Conservation (phyloP, 257 asterid species). For the Solanum piurae region DNA sequence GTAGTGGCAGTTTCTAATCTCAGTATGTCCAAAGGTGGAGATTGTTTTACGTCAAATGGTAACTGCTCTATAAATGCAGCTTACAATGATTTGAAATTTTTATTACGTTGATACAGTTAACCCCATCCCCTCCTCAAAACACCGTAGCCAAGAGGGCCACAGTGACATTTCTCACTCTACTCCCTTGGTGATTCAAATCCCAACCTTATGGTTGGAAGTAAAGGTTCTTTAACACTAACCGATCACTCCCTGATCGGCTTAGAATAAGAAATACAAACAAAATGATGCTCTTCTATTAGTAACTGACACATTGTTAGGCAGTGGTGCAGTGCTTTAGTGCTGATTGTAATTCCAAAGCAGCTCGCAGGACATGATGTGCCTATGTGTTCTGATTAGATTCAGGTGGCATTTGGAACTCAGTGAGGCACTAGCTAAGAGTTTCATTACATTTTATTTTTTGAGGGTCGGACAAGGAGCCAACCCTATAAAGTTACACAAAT, state of each 20-base stretch:
- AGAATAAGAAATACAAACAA: not conserved
- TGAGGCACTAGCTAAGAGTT: not conserved
- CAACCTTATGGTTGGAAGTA: not conserved
- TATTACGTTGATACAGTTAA: not conserved
- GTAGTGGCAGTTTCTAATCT: not conserved
- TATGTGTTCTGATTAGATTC: not conserved
- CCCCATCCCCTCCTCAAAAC: not conserved
- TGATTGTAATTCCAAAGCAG: not conserved
- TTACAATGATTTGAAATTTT: not conserved
- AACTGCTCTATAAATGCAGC: not conserved
- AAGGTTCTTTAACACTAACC: not conserved
- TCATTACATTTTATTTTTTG: not conserved
- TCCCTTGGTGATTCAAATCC: not conserved
- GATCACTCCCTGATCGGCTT: not conserved
- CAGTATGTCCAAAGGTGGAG: not conserved
- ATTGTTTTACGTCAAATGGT: not conserved
- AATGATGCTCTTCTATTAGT: not conserved
- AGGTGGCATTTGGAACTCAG: not conserved
- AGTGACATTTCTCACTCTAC: not conserved
- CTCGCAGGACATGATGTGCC: not conserved
- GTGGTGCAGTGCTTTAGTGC: not conserved
- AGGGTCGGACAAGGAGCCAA: slow-evolving; percentile 64
- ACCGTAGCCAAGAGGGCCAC: not conserved
- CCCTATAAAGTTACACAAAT: slow-evolving; percentile 44
- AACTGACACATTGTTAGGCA: not conserved